Evolutionary conservation across 2,329 filamentous ascomycete species (phyloP), one percentile per base, ranked within the genome.

Genomic region (Clarireedia homoeocarpa): DNA sequence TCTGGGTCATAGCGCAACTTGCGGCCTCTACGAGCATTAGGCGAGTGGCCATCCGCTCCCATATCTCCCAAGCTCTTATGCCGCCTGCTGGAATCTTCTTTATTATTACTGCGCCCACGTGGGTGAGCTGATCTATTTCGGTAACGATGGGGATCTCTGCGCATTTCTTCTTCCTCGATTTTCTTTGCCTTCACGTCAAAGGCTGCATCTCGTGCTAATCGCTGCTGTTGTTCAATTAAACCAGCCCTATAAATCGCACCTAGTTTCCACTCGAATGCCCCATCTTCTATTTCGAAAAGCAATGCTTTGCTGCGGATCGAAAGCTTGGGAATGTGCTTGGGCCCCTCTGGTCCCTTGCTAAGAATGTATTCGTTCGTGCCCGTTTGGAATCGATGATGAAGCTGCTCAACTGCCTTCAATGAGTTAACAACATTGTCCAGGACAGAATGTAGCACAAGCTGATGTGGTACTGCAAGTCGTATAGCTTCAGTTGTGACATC

Each of bases 181-280:
- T 87, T 91, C 69, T 91, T 95, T 14, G 87, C 80, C 70, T 99
- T 99, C 58, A 95, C 76, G 14, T 84, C 77, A 71, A 95, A 97
- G 0, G 92, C 92, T 62, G 95, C 90, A 69, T 96, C 90, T 45
- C 94, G 84, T 4, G 92, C 91, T 54, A 95, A 75, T 20, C 94
- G 82, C 70, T 97, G 94, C 68, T 86, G 85, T 71, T 97, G 92
- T 70, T 99, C 94, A 55, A 91, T 76, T 20, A 92, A 78, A 0
- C 95, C 94, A 47, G 89, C 83, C 34, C 92, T 85, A 70, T 97
- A 99, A 51, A 99, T 99, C 67, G 91, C 85, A 15, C 91, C 90
- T 9, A 99, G 76, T 69, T 96, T 97, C 89, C 91, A 99, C 70
- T 99, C 94, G 66, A 99, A 99, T 0, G 89, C 86, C 50, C 94